These are phyloP conservation scores for Phytopythium aichiense DNA, from an alignment of 352 stramenopile species.

Conservation along the genomic window DNA sequence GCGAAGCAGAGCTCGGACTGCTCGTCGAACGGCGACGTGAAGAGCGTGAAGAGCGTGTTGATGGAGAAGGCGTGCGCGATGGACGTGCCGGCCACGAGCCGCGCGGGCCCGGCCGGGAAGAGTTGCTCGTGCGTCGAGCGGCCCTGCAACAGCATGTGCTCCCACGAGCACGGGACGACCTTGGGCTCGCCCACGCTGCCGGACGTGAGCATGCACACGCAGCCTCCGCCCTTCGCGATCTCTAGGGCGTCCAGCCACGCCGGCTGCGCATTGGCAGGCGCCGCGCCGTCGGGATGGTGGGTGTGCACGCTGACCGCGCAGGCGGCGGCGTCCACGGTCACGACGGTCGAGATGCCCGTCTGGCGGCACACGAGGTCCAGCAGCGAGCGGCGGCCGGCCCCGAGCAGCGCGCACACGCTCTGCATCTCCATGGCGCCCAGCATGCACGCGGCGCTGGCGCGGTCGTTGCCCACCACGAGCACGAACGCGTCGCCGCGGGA, in stretches of 20 bases:
- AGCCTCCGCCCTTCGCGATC: constrained; percentile 25
- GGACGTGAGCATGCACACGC: constrained; percentile 81
- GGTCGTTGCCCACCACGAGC: constrained; percentile 70
- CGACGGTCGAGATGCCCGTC: constrained; percentile 53
- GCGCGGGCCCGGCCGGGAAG: constrained; percentile 54
- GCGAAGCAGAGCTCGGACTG: constrained; percentile 72
- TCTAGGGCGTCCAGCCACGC: constrained; percentile 34
- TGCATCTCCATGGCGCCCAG: constrained; percentile 61
- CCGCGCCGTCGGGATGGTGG: neutral
- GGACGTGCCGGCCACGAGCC: constrained; percentile 72
- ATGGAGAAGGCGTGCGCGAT: constrained; percentile 86
- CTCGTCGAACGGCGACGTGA: constrained; percentile 57
- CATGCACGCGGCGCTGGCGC: constrained; percentile 68
- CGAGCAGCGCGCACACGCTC: constrained; percentile 51
- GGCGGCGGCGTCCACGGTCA: constrained; percentile 41
- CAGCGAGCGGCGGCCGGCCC: constrained; percentile 41
- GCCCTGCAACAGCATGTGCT: constrained; percentile 72
- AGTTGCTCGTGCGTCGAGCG: constrained; percentile 71
- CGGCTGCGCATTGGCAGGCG: neutral
- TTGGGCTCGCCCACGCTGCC: constrained; percentile 77
- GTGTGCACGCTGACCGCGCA: constrained; percentile 11
- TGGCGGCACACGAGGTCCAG: constrained; percentile 45
- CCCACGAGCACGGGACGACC: constrained; percentile 72
- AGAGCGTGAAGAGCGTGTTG: constrained; percentile 80
- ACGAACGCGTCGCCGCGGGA: constrained; percentile 43